Evolutionary conservation across 257 asterid genomes (phyloP).

Genomic region (Solanum appendiculatum): DNA sequence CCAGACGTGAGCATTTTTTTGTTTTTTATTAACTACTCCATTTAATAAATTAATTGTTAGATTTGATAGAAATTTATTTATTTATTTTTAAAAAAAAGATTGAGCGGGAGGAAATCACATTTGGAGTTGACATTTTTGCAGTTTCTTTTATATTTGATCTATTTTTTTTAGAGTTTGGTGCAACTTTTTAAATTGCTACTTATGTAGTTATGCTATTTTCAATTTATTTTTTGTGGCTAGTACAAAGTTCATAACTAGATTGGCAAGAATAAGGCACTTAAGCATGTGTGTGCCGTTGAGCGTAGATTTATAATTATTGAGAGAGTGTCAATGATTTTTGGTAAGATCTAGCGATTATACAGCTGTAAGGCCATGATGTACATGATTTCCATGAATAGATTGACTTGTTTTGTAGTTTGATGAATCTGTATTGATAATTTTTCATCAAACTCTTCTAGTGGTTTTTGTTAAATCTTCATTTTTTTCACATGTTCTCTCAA

Average conservation of each 20-base stretch:
- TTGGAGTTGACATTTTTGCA: not conserved
- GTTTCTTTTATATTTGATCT: not conserved
- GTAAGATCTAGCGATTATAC: too few relatives aligned
- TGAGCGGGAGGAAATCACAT: not conserved
- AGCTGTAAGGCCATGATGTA: too few relatives aligned
- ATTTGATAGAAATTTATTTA: not conserved
- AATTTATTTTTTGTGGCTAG: fast-evolving
- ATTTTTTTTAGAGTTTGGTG: not conserved
- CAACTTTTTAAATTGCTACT: not conserved
- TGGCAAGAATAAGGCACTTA: too few relatives aligned
- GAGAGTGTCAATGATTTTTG: too few relatives aligned
- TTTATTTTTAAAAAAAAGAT: not conserved
- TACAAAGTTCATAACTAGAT: not conserved
- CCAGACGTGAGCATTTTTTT: not conserved
- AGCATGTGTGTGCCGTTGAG: too few relatives aligned
- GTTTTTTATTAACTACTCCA: not conserved
- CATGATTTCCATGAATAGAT: too few relatives aligned
- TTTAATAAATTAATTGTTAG: not conserved
- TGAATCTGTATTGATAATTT: too few relatives aligned
- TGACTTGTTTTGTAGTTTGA: too few relatives aligned
- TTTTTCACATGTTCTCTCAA: not conserved
- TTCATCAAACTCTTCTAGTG: not conserved
- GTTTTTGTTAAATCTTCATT: not conserved
- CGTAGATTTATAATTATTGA: too few relatives aligned
- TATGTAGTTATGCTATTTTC: not conserved